Percentiles rank a stretch among this genome's conserved stretches.
These are phyloP conservation scores for Raddia guianensis DNA, from an alignment of 176 grass and related monocot genomes.

Conservation along the genomic window DNA sequence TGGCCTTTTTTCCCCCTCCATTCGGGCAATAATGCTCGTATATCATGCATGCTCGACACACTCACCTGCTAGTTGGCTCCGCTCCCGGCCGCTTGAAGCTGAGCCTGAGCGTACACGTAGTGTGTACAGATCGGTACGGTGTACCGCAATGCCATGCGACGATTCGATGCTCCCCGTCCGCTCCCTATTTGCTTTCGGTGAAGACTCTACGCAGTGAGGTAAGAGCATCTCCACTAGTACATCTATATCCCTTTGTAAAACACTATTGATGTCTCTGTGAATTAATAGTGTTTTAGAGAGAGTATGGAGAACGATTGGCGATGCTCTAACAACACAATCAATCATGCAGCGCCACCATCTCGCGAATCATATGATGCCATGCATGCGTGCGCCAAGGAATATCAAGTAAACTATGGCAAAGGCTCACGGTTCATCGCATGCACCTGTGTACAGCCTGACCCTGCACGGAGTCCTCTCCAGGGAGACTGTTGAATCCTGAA, in stretches of 20 bases:
- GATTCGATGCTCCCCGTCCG: background rate
- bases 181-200: background rate
- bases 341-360: constrained; percentile 31
- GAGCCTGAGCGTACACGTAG: background rate
- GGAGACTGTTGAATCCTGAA: background rate
- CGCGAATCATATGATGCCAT: constrained; percentile 27
- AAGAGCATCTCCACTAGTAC: too few species aligned
- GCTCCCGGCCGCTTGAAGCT: background rate
- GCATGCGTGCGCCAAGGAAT: background rate
- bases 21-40: constrained; percentile 9
- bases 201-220: too few species aligned
- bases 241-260: too few species aligned
- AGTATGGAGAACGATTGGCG: too few species aligned
- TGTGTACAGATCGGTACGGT: background rate
- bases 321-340: background rate
- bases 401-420: constrained; percentile 7
- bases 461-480: background rate
- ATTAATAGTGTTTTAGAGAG: too few species aligned
- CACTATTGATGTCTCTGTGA: too few species aligned
- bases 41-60: background rate
- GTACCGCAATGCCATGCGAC: background rate
- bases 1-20: background rate
- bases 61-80: constrained; percentile 37
- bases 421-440: constrained; percentile 6
- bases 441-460: too few species aligned